phyloP scores from a whole-genome alignment of 805 yeast species.

The Yamadazyma insecticola region DNA sequence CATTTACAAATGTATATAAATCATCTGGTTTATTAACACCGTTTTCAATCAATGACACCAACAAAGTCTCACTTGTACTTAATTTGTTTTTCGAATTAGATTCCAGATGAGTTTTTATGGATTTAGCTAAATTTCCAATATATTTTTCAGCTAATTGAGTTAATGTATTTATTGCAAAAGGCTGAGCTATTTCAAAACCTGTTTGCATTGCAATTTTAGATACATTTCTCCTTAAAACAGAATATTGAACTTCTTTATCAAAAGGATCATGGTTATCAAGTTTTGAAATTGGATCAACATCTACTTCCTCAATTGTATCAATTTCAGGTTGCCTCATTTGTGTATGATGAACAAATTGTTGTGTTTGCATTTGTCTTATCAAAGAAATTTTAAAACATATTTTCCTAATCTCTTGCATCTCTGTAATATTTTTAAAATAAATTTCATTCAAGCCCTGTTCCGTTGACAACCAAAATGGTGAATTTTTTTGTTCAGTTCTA shows the following conservation, averaged over 20 bases:
- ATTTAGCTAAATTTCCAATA: slow-evolving; percentile 65
- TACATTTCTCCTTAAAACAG: slow-evolving; percentile 63
- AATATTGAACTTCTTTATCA: slow-evolving; percentile 57
- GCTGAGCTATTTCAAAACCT: slow-evolving; percentile 84
- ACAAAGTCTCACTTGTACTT: slow-evolving; percentile 41
- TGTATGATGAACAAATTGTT: slow-evolving; percentile 67
- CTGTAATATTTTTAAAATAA: slow-evolving; percentile 60
- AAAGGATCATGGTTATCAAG: slow-evolving; percentile 62
- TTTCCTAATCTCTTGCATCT: slow-evolving; percentile 85
- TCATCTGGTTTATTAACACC: slow-evolving; percentile 81
- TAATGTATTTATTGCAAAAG: slow-evolving; percentile 69
- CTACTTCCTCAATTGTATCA: slow-evolving; percentile 57
- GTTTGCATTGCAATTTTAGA: slow-evolving; percentile 83
- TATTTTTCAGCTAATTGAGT: slow-evolving; percentile 83
- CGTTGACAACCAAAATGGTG: slow-evolving; percentile 29
- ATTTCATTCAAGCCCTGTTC: slow-evolving; percentile 57
- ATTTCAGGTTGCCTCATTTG: slow-evolving; percentile 69
- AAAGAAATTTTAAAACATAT: slow-evolving; percentile 84
- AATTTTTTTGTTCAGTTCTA: slow-evolving; percentile 17
- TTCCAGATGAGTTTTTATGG: slow-evolving; percentile 69
- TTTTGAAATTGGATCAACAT: slow-evolving; percentile 79
- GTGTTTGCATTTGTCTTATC: slow-evolving; percentile 87
- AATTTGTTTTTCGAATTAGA: slow-evolving; percentile 46
- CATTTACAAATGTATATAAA: slow-evolving; percentile 67
- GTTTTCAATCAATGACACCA: slow-evolving; percentile 70